A percentile compares a stretch with the other conserved stretches of the same genome.
Conservation (phyloP, 192 early-diverging fungal species). For the Neocallimastix lanati region DNA sequence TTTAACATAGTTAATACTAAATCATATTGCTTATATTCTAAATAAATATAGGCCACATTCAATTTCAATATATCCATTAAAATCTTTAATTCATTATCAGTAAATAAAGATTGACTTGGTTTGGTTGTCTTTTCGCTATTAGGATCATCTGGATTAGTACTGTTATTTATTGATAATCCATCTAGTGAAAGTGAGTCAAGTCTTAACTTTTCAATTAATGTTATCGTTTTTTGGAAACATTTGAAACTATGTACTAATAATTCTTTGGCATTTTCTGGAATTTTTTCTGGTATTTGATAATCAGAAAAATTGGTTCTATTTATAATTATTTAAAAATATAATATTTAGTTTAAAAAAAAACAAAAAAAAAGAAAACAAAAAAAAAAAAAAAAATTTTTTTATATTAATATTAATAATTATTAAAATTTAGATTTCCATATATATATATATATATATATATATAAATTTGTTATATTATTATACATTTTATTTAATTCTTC, state of each 20-base stretch:
- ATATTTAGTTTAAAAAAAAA: too few species aligned
- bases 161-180: neutral
- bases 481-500: neutral
- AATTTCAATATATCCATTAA: neutral
- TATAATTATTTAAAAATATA: too few species aligned
- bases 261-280: neutral
- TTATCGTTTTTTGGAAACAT: neutral
- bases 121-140: neutral
- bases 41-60: too few species aligned
- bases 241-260: neutral
- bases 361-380: too few species aligned
- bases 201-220: neutral
- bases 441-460: too few species aligned
- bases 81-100: neutral
- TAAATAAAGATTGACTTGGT: neutral
- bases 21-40: too few species aligned
- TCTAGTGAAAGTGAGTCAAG: neutral
- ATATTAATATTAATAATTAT: too few species aligned
- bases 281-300: neutral
- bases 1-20: too few species aligned
- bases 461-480: too few species aligned
- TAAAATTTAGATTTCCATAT: too few species aligned
- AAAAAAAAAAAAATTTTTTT: too few species aligned
- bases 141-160: neutral
- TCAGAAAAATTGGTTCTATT: neutral